Base-by-base conservation (phyloP, 225 moss, liverwort and hornwort species). In the Asterella californica region DNA sequence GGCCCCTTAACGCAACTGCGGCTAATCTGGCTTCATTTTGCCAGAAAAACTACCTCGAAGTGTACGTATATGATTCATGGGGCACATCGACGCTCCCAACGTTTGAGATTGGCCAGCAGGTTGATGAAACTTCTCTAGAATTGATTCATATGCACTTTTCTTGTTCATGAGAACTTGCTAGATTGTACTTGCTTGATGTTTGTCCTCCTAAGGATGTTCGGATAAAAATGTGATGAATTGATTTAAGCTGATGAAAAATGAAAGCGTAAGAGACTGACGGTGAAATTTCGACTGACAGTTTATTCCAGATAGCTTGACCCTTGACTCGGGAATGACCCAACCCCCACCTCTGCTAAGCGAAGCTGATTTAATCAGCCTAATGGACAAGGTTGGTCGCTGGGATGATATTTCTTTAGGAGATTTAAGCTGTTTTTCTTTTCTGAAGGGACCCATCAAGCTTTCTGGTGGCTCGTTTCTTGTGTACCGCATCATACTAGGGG, bases 11-110 rank as follows among this genome's bases (percentile, higher is more conserved):
- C 15, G 67, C 67, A 9, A 71, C 71, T 14, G 70, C 70, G 0
- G 71, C 29, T 74, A 52, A 70, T 45, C 45, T 74, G 30, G 52
- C 52, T 50, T 76, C 12, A 17, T 74, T 45, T 27, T 76, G n/a
- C 70, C 91, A 97, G 96, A 99, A 86, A 91, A 99, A 99, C 46
- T 99, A 99, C 79, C 85, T 99, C 49, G 97, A 99, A 82, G 89
- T 99, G 29, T 99, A 99, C 69, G 90, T 85, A 55, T 99, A 90
- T 81, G 97, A 99, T 34, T 89, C 72, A 74, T 99, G 97, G 97
- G 94, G 93, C 47, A 78, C 91, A 54, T 92, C 92, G 18, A 95
- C 93, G 68, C 92, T 99, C 78, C 97, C 97, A 29, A 90, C 88
- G 33, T 99, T 99, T 78, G 92, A 95, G 80, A 83, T 92, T 59